Evolutionary conservation across 495 filamentous ascomycete species (phyloP), one percentile per base, ranked within the genome.

Genomic region (Penicillium waksmanii): DNA sequence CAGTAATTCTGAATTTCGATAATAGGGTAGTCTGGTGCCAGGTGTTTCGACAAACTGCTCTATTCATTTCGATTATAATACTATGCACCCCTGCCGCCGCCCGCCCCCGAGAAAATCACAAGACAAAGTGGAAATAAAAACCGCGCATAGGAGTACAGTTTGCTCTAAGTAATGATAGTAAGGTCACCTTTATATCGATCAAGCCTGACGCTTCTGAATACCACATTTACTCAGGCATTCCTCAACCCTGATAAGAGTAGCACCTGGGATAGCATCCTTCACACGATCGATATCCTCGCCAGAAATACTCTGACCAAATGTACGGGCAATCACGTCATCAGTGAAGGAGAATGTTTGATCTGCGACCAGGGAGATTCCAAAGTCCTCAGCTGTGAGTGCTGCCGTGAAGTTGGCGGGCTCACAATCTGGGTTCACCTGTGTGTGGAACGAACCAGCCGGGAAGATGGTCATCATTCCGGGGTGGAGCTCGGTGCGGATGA

Each of bases 401-500:
- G 70, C 70, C 38, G 68, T 58, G 36, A 70, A 73, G 19, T 63
- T 66, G 27, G 70, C 67, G 1, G 67, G 47, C 56, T 67, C 61
- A 25, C 71, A 69, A 67, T 80, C 75, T 19, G 73, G 77, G 60
- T 84, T 82, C 61, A 77, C 71, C 76, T 82, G 81, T 35, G 77
- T 74, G 61, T 82, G 80, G 35, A 82, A 70, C 54, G 70, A 77
- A 4, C 66, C 80, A 7, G 61, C 64, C 11, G 78, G 81, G 64
- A 79, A 84, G 54, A 82, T 73, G 1, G 80, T 84, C 66, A 82
- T 72, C 65, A 73, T 71, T 18, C 76, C 75, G 2, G 78, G 68
- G 10, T 53, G 53, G 12, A 83, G 66, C 11, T 68, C 72, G 4
- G 61, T 44, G 44, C 56, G 38, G 53, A 72, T 69, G 9, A 66